Evolutionary conservation across 495 filamentous ascomycete species (phyloP).

Genomic region (Emericellopsis terricola): DNA sequence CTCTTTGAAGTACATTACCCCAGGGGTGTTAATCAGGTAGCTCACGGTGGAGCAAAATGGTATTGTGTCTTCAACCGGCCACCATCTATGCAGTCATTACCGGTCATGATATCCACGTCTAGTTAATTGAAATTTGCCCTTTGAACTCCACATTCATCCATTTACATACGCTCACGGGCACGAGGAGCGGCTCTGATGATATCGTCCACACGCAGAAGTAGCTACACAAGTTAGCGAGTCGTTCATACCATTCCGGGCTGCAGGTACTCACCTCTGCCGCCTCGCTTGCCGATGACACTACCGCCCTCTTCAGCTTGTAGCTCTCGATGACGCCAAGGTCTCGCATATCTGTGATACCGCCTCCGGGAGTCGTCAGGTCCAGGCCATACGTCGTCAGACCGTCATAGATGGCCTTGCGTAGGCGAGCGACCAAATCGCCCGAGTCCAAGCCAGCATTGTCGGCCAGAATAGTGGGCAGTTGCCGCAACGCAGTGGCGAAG

Average conservation of each 20-base stretch:
- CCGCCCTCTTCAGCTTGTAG: slow-evolving; percentile 95
- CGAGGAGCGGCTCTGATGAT: slow-evolving; percentile 69
- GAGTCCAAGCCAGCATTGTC: slow-evolving; percentile 96
- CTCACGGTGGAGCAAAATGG: too few species aligned
- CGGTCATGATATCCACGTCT: not conserved
- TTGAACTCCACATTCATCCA: not conserved
- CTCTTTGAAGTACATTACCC: too few species aligned
- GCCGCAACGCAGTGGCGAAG: slow-evolving; percentile 75
- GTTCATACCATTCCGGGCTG: too few species aligned
- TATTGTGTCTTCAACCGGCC: too few species aligned
- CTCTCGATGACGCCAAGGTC: slow-evolving; percentile 92
- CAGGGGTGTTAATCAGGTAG: too few species aligned
- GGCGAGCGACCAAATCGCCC: slow-evolving; percentile 76
- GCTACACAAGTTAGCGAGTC: too few species aligned
- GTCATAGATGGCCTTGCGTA: slow-evolving; percentile 85
- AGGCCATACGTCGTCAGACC: slow-evolving; percentile 83
- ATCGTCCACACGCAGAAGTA: slow-evolving; percentile 71
- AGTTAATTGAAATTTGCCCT: slow-evolving; percentile 6
- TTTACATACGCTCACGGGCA: slow-evolving; percentile 40
- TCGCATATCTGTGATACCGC: slow-evolving; percentile 90
- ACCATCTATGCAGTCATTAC: not conserved
- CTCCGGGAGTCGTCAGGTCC: slow-evolving; percentile 76
- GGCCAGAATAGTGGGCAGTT: slow-evolving; percentile 89
- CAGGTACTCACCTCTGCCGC: slow-evolving; percentile 74
- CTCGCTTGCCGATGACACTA: slow-evolving; percentile 87